phyloP scores from a whole-genome alignment of 75 land plant genomes.

The Pinus albicaulis region DNA sequence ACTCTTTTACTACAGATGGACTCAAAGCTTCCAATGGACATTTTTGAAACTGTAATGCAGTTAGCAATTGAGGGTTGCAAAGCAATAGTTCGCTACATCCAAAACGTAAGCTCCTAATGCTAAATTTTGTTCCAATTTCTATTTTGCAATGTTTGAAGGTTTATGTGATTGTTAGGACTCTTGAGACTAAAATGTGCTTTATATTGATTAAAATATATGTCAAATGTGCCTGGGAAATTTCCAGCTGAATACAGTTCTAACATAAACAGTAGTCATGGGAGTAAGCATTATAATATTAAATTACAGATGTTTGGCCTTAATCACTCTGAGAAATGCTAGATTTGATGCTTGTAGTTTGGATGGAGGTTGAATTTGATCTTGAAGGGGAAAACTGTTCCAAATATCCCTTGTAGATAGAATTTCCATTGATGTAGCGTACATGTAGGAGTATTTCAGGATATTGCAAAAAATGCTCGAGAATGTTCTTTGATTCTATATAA shows the following conservation, averaged over 20 bases:
- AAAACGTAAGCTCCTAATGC: conserved; percentile 53
- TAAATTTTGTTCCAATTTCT: background rate
- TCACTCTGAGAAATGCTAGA: too few species aligned
- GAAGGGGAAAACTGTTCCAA: too few species aligned
- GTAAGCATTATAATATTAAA: too few species aligned
- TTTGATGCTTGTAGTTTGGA: too few species aligned
- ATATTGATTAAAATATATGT: background rate
- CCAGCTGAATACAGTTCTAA: background rate
- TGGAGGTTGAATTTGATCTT: too few species aligned
- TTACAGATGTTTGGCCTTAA: too few species aligned
- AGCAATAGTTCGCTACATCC: conserved; percentile 79
- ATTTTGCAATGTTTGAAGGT: background rate
- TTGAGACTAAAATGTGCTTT: background rate
- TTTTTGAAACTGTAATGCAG: conserved; percentile 84
- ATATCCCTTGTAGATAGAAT: too few species aligned
- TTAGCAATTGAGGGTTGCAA: conserved; percentile 92
- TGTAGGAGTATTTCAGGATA: too few species aligned
- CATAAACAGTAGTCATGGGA: background rate
- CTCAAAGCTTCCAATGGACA: conserved; percentile 79
- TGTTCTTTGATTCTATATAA: too few species aligned
- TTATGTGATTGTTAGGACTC: background rate
- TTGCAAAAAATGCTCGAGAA: too few species aligned
- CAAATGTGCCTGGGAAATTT: background rate
- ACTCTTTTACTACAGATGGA: conserved; percentile 75
- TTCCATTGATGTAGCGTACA: too few species aligned